These are phyloP conservation scores for Suhomyces kunorum DNA, from an alignment of 1,139 yeast genomes.

Conservation along the genomic window DNA sequence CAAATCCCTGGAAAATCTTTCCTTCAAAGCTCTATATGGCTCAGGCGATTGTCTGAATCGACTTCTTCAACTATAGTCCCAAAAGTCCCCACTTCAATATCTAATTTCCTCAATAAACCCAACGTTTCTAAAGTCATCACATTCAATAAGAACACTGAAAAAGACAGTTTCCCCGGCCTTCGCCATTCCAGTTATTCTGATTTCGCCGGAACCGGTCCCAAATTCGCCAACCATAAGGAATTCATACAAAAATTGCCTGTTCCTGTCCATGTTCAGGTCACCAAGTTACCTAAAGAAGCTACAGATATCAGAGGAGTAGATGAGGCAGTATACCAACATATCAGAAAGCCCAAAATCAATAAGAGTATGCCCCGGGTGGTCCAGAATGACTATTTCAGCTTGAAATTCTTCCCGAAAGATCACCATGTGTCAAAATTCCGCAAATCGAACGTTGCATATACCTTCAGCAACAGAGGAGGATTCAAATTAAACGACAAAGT, in stretches of 20 bases:
- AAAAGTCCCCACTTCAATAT: neutral
- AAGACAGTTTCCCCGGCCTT: neutral
- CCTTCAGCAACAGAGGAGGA: constrained; percentile 34
- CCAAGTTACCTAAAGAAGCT: constrained; percentile 27
- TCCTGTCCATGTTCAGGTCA: constrained; percentile 15
- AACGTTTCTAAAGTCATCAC: neutral
- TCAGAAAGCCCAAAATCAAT: constrained; percentile 17
- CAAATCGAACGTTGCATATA: constrained; percentile 43
- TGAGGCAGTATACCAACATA: constrained; percentile 22
- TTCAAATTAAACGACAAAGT: constrained; percentile 29
- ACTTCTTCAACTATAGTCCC: neutral
- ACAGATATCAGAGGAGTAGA: constrained; percentile 46
- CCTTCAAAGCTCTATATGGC: neutral
- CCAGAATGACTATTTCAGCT: constrained; percentile 24
- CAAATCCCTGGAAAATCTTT: too few relatives aligned
- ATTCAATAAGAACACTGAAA: neutral
- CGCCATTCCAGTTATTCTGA: neutral
- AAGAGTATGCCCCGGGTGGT: constrained; percentile 26
- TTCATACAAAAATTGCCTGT: constrained; percentile 5
- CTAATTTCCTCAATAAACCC: neutral
- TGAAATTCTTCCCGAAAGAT: constrained; percentile 27
- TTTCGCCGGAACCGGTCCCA: neutral
- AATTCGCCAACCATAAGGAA: constrained; percentile 3
- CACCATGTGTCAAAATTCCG: constrained; percentile 33
- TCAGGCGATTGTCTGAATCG: neutral